Evolutionary conservation across 169 alveolate genomes (phyloP).

Genomic region (Plasmodium coatneyi): DNA sequence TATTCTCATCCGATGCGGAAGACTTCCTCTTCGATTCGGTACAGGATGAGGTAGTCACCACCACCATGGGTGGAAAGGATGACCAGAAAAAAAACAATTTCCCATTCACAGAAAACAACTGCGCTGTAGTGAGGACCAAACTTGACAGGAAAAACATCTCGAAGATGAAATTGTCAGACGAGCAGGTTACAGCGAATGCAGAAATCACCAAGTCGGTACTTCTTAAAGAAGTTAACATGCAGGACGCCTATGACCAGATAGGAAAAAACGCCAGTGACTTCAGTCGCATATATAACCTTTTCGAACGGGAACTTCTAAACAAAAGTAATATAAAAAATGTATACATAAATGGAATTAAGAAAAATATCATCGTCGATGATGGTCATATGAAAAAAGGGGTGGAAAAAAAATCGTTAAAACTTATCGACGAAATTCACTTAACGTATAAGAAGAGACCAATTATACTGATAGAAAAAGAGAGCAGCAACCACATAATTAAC

Average conservation of each 20-base stretch:
- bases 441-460: conserved; percentile 83
- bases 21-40: background rate
- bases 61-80: background rate
- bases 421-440: conserved; percentile 82
- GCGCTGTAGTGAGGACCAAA: background rate
- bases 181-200: background rate
- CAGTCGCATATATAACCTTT: conserved; percentile 35
- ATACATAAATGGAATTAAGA: conserved; percentile 62
- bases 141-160: background rate
- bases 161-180: background rate
- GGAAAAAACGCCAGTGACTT: conserved; percentile 28
- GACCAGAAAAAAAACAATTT: background rate
- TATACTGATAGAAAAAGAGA: conserved; percentile 50
- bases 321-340: conserved; percentile 64
- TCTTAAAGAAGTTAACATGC: conserved; percentile 27
- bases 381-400: background rate
- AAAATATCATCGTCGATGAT: conserved; percentile 50
- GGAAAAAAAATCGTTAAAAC: conserved; percentile 56
- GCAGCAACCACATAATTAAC: conserved; percentile 24
- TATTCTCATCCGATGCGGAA: background rate
- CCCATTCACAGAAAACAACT: background rate
- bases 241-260: conserved; percentile 26
- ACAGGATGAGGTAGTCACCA: background rate
- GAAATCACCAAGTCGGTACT: conserved; percentile 23
- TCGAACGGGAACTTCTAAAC: conserved; percentile 31